Conservation (phyloP, 768 basidiomycete species). For the Mycena indigotica region DNA sequence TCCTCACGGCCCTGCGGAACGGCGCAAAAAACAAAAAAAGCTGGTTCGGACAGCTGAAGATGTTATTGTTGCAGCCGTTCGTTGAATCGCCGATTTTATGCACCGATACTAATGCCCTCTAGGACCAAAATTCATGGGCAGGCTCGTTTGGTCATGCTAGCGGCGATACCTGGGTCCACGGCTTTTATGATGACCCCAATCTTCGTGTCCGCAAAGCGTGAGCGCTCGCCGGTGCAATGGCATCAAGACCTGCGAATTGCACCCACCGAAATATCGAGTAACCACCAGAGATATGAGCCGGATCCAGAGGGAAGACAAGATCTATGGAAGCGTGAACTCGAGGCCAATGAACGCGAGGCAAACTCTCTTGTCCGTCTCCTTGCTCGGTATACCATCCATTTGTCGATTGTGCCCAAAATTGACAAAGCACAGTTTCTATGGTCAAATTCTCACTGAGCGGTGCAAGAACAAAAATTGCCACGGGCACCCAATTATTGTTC, state of each 20-base stretch:
- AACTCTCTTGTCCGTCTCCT: no score
- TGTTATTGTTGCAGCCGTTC: no score
- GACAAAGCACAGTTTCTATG: conserved; percentile 2
- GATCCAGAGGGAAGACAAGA: not conserved
- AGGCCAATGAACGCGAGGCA: no score
- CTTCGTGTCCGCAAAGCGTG: not conserved
- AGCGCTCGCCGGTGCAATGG: conserved; percentile 3
- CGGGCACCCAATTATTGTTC: not conserved
- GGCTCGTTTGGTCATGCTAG: not conserved
- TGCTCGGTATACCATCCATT: no score
- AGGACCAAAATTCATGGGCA: conserved; percentile 12
- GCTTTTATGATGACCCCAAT: not conserved
- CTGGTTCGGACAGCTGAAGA: no score
- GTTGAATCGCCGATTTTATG: no score
- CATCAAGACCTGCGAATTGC: conserved; percentile 5
- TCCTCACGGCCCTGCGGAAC: no score
- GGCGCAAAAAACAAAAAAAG: no score
- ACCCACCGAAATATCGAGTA: not conserved
- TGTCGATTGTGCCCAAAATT: not conserved
- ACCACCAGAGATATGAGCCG: conserved; percentile 2
- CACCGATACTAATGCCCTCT: no score
- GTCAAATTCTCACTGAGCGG: not conserved
- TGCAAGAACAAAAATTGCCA: conserved; percentile 9
- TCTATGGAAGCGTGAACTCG: conserved; percentile 9
- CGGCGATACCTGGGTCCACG: not conserved